A percentile compares a stretch with the other conserved stretches of the same genome.
Conservation (phyloP, 768 basidiomycete genomes). For the Tricholoma hemisulphureum region DNA sequence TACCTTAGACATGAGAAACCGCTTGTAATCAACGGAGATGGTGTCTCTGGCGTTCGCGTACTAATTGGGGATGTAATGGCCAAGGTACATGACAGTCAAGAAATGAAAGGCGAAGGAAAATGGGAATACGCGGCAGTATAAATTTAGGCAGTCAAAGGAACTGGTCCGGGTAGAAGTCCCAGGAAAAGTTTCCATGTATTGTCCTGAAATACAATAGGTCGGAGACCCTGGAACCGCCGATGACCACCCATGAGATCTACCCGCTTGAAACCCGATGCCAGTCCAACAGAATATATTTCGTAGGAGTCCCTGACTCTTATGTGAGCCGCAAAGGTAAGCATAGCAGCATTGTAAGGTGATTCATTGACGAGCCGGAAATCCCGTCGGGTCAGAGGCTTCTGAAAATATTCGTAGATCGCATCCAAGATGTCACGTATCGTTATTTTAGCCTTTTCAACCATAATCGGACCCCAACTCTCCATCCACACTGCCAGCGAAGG, state of each 20-base stretch:
- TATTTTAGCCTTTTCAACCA: constrained; percentile 35
- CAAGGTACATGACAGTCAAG: no score
- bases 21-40: no score
- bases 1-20: no score
- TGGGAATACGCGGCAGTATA: not conserved
- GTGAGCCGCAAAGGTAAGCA: constrained; percentile 27
- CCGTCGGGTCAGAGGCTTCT: constrained; percentile 35
- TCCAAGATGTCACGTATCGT: constrained; percentile 47
- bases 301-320: constrained; percentile 38
- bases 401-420: constrained; percentile 50
- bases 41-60: no score
- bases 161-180: constrained; percentile 40
- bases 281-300: constrained; percentile 40
- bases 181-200: constrained; percentile 47
- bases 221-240: constrained; percentile 45
- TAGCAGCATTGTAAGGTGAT: constrained; percentile 21
- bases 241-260: constrained; percentile 50
- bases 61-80: no score
- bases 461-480: constrained; percentile 50
- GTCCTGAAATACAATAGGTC: constrained; percentile 35
- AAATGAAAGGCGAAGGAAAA: not conserved
- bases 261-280: constrained; percentile 41
- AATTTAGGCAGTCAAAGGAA: constrained; percentile 8
- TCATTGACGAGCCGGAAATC: constrained; percentile 30
- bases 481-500: constrained; percentile 40